A percentile compares a stretch with the other conserved stretches of the same genome.
Conservation (phyloP, 2,329 filamentous ascomycete species). For the Chaetomium strumarium region DNA sequence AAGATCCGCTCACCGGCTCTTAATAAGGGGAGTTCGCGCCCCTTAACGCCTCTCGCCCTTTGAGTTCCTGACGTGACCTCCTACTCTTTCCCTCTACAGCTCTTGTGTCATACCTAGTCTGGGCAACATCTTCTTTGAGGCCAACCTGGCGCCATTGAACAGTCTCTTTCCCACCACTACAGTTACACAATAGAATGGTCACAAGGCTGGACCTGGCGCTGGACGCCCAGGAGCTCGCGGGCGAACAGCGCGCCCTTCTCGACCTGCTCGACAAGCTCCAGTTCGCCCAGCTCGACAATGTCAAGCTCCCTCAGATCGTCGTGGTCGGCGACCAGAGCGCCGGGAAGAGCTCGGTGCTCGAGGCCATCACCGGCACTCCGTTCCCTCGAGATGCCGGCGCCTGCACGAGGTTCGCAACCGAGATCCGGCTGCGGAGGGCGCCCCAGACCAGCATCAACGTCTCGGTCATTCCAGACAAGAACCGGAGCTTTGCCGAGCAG, state of each 20-base stretch:
- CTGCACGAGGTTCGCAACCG: slow-evolving; percentile 57
- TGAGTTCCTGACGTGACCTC: too few relatives aligned
- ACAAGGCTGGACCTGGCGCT: slow-evolving; percentile 43
- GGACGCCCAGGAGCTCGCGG: slow-evolving; percentile 43
- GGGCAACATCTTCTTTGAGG: too few relatives aligned
- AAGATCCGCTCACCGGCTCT: too few relatives aligned
- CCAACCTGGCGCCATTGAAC: too few relatives aligned
- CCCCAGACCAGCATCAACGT: slow-evolving; percentile 41
- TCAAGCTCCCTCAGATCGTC: slow-evolving; percentile 46
- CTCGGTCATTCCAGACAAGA: slow-evolving; percentile 50
- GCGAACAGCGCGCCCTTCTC: slow-evolving; percentile 51
- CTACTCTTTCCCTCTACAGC: too few relatives aligned
- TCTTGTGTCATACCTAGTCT: too few relatives aligned
- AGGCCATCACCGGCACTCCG: slow-evolving; percentile 56
- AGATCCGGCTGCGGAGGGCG: slow-evolving; percentile 49
- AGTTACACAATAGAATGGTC: slow-evolving; percentile 24
- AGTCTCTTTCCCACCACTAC: background rate
- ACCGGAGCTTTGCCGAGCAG: slow-evolving; percentile 42
- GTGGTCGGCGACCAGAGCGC: slow-evolving; percentile 60
- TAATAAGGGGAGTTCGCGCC: too few relatives aligned
- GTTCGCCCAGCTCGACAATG: slow-evolving; percentile 32
- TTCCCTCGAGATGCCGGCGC: slow-evolving; percentile 56
- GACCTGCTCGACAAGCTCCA: slow-evolving; percentile 46
- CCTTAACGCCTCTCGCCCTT: too few relatives aligned
- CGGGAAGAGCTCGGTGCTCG: slow-evolving; percentile 58